Evolutionary conservation across 2,329 filamentous ascomycete species (phyloP).

Genomic region (Fusarium setosum): DNA sequence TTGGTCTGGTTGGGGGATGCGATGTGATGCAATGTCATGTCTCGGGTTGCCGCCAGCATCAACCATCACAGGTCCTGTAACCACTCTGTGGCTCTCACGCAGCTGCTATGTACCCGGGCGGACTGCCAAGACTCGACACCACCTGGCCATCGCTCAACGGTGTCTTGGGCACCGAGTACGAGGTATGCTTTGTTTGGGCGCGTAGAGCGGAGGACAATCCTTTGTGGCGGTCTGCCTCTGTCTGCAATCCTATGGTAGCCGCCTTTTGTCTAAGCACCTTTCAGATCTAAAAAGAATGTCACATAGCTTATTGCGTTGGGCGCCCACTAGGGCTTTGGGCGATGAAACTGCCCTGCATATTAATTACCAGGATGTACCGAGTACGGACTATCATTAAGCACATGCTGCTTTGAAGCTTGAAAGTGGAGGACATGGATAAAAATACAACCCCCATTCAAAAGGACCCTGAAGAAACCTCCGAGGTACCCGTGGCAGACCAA

Average conservation of each 20-base stretch:
- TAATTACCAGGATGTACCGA: not conserved
- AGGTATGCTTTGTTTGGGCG: not conserved
- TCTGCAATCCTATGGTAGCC: not conserved
- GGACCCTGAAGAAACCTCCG: not conserved
- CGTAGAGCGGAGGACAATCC: not conserved
- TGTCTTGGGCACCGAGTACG: constrained; percentile 1
- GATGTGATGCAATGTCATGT: constrained; percentile 34
- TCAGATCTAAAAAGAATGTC: not conserved
- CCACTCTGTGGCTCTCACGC: not conserved
- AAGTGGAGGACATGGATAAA: constrained; percentile 4
- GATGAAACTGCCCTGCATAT: not conserved
- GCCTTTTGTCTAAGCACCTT: not conserved
- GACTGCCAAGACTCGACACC: constrained; percentile 23
- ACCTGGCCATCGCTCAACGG: constrained; percentile 16
- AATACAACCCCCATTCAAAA: not conserved
- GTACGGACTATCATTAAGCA: not conserved
- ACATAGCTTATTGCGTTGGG: not conserved
- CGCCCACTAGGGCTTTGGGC: not conserved
- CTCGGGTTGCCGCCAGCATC: constrained; percentile 30
- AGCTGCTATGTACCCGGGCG: constrained; percentile 9
- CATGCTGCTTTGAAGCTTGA: not conserved
- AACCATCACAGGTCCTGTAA: constrained; percentile 2
- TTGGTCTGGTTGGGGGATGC: constrained; percentile 21
- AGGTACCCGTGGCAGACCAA: not conserved
- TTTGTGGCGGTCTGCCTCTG: not conserved